Percentiles rank a stretch among this genome's conserved stretches.
Evolutionary conservation across 2,329 filamentous ascomycete species (phyloP).

Genomic region (Fusarium acutatum): DNA sequence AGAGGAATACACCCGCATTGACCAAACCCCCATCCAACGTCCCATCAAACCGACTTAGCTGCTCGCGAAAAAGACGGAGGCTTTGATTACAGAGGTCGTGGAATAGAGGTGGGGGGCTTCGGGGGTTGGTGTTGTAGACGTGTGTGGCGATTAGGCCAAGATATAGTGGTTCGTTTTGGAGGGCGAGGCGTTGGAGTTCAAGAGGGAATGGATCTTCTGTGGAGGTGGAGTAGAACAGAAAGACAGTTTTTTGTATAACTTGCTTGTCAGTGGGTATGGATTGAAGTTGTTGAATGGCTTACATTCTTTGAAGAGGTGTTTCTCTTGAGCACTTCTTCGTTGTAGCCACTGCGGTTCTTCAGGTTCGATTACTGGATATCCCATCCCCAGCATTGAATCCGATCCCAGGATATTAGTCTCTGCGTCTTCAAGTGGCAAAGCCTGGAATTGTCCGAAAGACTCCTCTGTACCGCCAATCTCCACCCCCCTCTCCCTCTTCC

Average conservation of each 20-base stretch:
- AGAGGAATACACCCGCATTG: constrained; percentile 17
- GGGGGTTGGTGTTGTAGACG: constrained; percentile 12
- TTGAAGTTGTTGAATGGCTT: fast-evolving
- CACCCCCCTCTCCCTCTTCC: too few species aligned
- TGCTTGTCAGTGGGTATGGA: fast-evolving
- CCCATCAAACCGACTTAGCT: constrained; percentile 6
- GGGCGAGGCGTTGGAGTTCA: background rate
- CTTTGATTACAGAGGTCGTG: constrained; percentile 19
- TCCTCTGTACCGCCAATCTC: background rate
- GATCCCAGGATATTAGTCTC: too few species aligned
- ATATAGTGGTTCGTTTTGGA: constrained; percentile 14
- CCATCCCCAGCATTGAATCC: too few species aligned
- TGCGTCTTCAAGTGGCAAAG: too few species aligned
- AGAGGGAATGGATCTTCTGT: constrained; percentile 7
- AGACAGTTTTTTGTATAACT: constrained; percentile 21
- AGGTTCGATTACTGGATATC: background rate
- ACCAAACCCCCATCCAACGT: constrained; percentile 4
- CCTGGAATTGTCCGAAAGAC: background rate
- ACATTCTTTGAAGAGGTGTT: constrained; percentile 7
- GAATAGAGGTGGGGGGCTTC: background rate
- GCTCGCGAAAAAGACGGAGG: constrained; percentile 13
- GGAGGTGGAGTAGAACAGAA: constrained; percentile 18
- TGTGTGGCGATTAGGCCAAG: constrained; percentile 18
- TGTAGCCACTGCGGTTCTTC: background rate
- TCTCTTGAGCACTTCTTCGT: background rate